Evolutionary conservation across 2,329 filamentous ascomycete species (phyloP).

Genomic region (Fusarium sp.): DNA sequence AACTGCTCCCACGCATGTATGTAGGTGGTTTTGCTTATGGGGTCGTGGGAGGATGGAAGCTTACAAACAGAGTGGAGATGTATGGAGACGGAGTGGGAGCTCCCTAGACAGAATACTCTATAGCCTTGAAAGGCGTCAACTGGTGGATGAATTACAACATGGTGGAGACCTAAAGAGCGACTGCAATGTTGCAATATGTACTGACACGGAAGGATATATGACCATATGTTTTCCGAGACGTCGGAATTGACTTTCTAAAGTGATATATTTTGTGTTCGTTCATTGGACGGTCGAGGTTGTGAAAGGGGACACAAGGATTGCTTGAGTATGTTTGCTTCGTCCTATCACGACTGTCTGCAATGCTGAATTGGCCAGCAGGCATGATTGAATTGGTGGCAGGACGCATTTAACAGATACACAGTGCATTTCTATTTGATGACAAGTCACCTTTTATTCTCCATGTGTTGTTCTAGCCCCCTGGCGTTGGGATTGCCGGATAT

Average conservation of each 20-base stretch:
- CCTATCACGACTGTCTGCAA: not conserved
- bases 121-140: constrained; percentile 6
- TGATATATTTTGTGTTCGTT: not conserved
- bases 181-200: not conserved
- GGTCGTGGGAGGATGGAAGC: not conserved
- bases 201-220: not conserved
- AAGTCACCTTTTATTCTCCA: not conserved
- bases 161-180: not conserved
- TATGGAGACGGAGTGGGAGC: not conserved
- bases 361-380: not conserved
- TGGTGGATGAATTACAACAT: constrained; percentile 6
- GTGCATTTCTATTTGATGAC: not conserved
- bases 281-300: not conserved
- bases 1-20: not conserved
- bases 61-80: not conserved
- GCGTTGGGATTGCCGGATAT: not conserved
- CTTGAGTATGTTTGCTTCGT: not conserved
- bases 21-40: not conserved
- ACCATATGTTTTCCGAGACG: not conserved
- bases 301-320: not conserved
- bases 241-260: not conserved
- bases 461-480: not conserved
- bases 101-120: not conserved
- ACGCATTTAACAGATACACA: not conserved
- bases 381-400: constrained; percentile 1